These are phyloP conservation scores for Sphaerulina populicola DNA, from an alignment of 2,329 filamentous ascomycete genomes.

Conservation along the genomic window DNA sequence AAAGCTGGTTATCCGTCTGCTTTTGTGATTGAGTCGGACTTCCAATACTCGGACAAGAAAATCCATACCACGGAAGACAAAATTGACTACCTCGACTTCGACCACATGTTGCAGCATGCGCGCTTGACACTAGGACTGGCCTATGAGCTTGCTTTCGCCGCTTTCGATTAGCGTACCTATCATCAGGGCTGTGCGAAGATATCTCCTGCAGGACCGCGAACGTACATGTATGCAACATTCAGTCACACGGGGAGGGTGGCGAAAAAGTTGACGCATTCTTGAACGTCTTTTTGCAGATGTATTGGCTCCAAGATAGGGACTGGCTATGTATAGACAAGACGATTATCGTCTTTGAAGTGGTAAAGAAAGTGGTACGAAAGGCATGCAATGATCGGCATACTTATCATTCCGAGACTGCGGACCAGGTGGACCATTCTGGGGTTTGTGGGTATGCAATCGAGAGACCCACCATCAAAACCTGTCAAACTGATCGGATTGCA, in stretches of 20 bases:
- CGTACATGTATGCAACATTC: too few relatives aligned
- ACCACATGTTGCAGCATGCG: constrained; percentile 88
- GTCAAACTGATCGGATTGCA: constrained; percentile 4
- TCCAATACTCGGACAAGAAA: constrained; percentile 51
- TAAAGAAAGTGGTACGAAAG: not conserved
- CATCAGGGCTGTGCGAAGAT: too few relatives aligned
- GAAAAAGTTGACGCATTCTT: too few relatives aligned
- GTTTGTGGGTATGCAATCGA: constrained; percentile 1
- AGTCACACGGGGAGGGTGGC: too few relatives aligned
- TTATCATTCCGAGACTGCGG: not conserved
- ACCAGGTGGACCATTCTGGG: not conserved
- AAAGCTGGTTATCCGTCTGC: constrained; percentile 67
- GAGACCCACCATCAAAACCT: not conserved
- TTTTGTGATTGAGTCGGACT: constrained; percentile 67
- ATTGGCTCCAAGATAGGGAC: not conserved
- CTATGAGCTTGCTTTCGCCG: constrained; percentile 73
- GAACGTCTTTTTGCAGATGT: too few relatives aligned
- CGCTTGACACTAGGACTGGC: constrained; percentile 74
- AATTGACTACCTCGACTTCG: constrained; percentile 66
- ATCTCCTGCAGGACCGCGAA: too few relatives aligned
- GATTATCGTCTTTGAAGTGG: not conserved
- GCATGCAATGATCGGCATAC: not conserved
- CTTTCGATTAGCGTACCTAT: constrained; percentile 45
- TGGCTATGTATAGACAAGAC: not conserved
- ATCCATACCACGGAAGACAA: constrained; percentile 64